Base-by-base conservation (phyloP, 2,329 filamentous ascomycete genomes). In the Cryphonectria naterciae region DNA sequence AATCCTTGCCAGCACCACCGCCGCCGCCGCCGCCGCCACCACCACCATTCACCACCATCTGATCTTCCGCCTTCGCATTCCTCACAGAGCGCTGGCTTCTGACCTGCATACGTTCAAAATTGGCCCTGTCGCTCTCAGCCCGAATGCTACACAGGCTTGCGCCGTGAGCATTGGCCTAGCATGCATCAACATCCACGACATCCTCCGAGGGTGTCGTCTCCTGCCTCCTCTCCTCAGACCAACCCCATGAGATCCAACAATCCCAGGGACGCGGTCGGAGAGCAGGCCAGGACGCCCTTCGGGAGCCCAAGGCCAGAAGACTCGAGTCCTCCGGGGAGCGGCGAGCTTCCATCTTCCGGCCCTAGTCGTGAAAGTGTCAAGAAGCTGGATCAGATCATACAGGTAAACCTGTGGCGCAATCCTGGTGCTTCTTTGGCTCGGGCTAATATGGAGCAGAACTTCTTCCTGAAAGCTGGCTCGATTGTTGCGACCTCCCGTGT, bases 161-260 rank as follows among this genome's bases (percentile, higher is more conserved):
- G n/a, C 61, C 15, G 46, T 70, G 68, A 74, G 70, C 64, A 67
- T 62, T 70, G 67, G 39, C 74, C 73, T 73, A 85, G 79, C 76
- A 98, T 98, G 95, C 94, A 98, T 88, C 95, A 97, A 83, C 93
- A 95, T 83, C 91, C 93, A 76, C 91, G 95, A 77, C 88, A 90
- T 73, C 88, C 92, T 75, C 91, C 92, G 75, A 87, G 90, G 80
- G 87, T 89, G 77, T 87, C 91, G 73, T 94, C 93, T 73, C 91
- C 93, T 73, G 91, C 91, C 76, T 89, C 88, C 77, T 91, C 91
- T 65, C 88, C 91, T 67, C 88, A 91, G 79, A 91, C 92, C 72
- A 93, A 93, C 77, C 89, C 92, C 76, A 85, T 88, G 73, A 88
- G 93, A 80, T 88, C 89, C 43, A 93, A 93, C 81, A 94, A 92